Evolutionary conservation across 2,329 filamentous ascomycete genomes (phyloP), one percentile per base, ranked within the genome.

Genomic region (Cladosporium sp.): DNA sequence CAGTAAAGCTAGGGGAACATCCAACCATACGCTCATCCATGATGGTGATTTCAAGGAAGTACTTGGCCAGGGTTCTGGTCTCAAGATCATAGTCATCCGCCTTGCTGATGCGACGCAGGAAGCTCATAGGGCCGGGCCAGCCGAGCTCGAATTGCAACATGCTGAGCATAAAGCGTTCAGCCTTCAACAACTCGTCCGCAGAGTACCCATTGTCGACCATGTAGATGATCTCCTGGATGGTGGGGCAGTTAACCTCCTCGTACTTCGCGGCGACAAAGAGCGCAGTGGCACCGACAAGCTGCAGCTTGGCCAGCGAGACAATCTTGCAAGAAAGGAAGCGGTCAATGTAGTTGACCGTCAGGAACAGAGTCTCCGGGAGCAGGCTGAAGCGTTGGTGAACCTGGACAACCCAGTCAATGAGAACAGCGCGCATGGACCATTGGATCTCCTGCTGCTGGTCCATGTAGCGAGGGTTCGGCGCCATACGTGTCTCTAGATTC

Each of bases 71-170:
- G 4, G 93, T 97, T 32, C 93, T 82, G 9, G 92, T 96, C 72
- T 98, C 92, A 40, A 95, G 76, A 64, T 98, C 91, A 65, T 97
- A 98, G 65, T 96, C 90, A 66, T 98, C 93, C 12, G 93, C 93
- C 74, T 97, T 97, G 83, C 92, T 97, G 70, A 97, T 93, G 50
- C 92, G 84, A 53, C 93, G 83, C 54, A 98, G 78, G 72, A 98
- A 98, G 74, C 90, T 96, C 92, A 98, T 96, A 1, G 93, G 93
- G 38, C 93, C 93, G n/a, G 93, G 93, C 86, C 89, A 97, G 46
- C 93, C 93, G 48, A 98, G 81, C 71, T 96, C 90, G 65, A 95
- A 98, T 61, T 89, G 81, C 48, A 98, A 82, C 85, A 96, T 95
- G 69, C 83, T 94, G 45, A 98, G 80, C 91, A 98, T 98, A 74